phyloP scores from a whole-genome alignment of 805 yeast genomes.

The Ascoidea tarda region DNA sequence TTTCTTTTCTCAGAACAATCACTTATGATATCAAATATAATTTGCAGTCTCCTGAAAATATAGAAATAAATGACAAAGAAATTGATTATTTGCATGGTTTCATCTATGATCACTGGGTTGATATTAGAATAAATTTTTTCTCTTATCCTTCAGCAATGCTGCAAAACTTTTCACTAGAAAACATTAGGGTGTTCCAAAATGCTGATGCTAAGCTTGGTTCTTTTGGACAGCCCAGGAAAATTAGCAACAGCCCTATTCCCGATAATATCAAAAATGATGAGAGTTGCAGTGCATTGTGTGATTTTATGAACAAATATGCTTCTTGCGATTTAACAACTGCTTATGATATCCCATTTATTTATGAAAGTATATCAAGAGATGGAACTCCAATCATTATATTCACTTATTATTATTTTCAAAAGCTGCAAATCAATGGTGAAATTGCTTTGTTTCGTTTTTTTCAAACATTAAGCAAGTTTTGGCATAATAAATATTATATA shows the following conservation, averaged over 20 bases:
- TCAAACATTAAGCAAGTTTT: constrained; percentile 56
- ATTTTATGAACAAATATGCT: constrained; percentile 54
- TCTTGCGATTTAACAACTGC: constrained; percentile 32
- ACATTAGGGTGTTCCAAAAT: constrained; percentile 1
- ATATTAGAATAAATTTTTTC: neutral
- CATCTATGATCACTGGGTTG: neutral
- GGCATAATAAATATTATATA: constrained; percentile 52
- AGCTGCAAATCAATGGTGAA: constrained; percentile 1
- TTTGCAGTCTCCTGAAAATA: neutral
- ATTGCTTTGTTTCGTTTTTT: constrained; percentile 29
- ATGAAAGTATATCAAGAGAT: constrained; percentile 52
- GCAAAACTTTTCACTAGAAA: neutral
- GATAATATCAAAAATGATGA: constrained; percentile 36
- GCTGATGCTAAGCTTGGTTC: constrained; percentile 21
- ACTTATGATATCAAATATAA: constrained; percentile 9
- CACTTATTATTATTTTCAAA: constrained; percentile 25
- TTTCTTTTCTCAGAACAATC: constrained; percentile 23
- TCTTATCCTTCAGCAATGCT: neutral
- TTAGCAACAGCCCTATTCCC: constrained; percentile 42
- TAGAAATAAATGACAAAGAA: neutral
- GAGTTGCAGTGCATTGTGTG: constrained; percentile 39
- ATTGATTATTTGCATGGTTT: neutral
- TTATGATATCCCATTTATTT: constrained; percentile 32
- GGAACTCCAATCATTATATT: constrained; percentile 57
- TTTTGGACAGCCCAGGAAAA: constrained; percentile 47